Evolutionary conservation across 1,284 basidiomycete genomes (phyloP).

Genomic region (Malassezia yamatoensis): DNA sequence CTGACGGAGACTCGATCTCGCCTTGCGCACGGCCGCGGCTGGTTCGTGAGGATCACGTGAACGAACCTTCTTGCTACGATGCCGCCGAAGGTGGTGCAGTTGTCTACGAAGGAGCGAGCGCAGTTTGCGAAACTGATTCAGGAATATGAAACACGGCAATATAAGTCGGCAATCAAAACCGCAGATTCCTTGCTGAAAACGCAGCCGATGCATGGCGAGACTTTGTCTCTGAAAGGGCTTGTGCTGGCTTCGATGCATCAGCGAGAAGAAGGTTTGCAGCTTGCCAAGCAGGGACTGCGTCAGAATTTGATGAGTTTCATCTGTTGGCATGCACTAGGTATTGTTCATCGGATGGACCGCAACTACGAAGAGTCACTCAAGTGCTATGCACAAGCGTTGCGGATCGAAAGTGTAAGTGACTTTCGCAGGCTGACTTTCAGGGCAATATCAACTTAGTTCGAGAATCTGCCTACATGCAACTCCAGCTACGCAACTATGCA

Average conservation of each 20-base stretch:
- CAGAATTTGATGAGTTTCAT: constrained; percentile 87
- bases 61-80: constrained; percentile 6
- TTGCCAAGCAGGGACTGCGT: constrained; percentile 72
- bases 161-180: constrained; percentile 80
- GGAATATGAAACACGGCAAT: constrained; percentile 74
- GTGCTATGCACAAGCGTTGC: constrained; percentile 66
- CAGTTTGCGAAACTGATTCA: constrained; percentile 75
- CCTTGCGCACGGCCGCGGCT: neutral
- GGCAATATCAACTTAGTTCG: constrained; percentile 88
- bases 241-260: constrained; percentile 33
- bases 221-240: constrained; percentile 44
- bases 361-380: constrained; percentile 78
- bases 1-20: neutral
- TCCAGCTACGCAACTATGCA: constrained; percentile 77
- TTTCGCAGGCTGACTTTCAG: constrained; percentile 49
- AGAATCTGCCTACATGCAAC: constrained; percentile 79
- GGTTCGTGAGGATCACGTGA: neutral
- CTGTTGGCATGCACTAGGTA: constrained; percentile 92
- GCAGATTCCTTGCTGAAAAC: constrained; percentile 92
- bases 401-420: constrained; percentile 60
- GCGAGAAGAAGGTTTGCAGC: constrained; percentile 59
- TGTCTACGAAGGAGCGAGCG: constrained; percentile 72
- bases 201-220: constrained; percentile 75
- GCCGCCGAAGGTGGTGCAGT: constrained; percentile 42
- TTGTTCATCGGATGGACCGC: constrained; percentile 58